Base-by-base conservation (phyloP, 1,284 basidiomycete species). In the Xanthoconium separans region DNA sequence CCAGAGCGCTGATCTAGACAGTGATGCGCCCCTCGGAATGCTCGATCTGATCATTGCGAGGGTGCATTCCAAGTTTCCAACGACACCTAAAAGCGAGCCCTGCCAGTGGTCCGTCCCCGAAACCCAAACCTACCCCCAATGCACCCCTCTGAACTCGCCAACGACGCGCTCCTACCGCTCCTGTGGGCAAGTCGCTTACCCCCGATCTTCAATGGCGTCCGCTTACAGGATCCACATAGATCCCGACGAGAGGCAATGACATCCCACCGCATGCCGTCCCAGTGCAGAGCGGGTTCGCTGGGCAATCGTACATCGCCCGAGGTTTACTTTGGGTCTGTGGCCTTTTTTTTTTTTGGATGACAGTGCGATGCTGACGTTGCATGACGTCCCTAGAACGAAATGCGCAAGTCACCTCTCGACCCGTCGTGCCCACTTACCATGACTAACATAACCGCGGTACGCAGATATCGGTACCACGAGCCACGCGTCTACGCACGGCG, bases 211-310 rank as follows among this genome's bases (percentile, higher is more conserved):
- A 9, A 16, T 11, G 27, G 31, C 27, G 7, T 15, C n/a, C 39
- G 15, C 20, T 13, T 27, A 11, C 20, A 44, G 13, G 39, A 45
- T 41, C 11, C n/a, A 44, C 31, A 13, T 20, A 64, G 63, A 54
- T 39, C 24, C 55, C 53, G 46, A 63, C 63, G 9, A 50, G 15
- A 44, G 63, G 65, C 1, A 68, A 65, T 31, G 27, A 51, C 20
- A 62, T 65, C 22, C 64, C 64, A 29, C 54, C 66, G 6, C 31
- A 45, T 24, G 66, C 66, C 29, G 61, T 64, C 36, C 62, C 64
- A 1, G 18, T 51, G 13, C 27, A 42, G 9, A 44, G n/a, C 27
- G 58, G 54, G n/a, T 44, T 48, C 4, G 9, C 42, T 20, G 62
- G 50, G 3, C 57, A 45, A 20, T 27, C 57, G 6, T 65, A 69